Evolutionary conservation across 2,329 filamentous ascomycete genomes (phyloP), one percentile per base, ranked within the genome.

Genomic region (Rugonectria rugulosa): DNA sequence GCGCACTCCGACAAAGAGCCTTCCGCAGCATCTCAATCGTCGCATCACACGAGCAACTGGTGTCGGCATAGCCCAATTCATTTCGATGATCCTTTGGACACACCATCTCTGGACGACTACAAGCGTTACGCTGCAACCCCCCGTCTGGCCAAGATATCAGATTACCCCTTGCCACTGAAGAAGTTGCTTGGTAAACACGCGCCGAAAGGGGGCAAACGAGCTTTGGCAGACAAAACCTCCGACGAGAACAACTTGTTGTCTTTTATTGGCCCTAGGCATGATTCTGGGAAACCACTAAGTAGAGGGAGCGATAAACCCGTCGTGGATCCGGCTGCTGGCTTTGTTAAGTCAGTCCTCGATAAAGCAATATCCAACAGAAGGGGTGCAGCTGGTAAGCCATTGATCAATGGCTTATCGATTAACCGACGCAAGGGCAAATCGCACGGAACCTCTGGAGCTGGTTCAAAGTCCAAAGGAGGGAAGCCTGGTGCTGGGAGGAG

Each of bases 51-150:
- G 1, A 53, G 20, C 24, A 37, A 36, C 10, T 54, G 51, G 51
- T 41, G 43, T 12, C 51, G 43, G 10, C 37, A 41, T n/a, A 21
- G 42, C 9, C 43, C 43, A 5, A 53, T 53, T 5, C 43, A 42
- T 3, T 53, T 53, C 19, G 51, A 53, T 14, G 21, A 20, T 20
- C 15, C 29, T 6, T 14, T 41, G 4, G 24, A 53, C 20, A 37
- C 38, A 6, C 50, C 50, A 10, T 40, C 50, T 7, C 27, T 47
- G 2, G 31, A 20, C 5, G 51, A 53, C 15, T 47, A 53, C 26
- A 12, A 14, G 14, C 43, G 43, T 19, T 31, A 37, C 24, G 29
- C 37, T 9, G 10, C 40, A 6, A 47, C 11, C 8, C 19, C 17
- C 6, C 31, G 8, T 2, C n/a, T 14, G 10, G 14, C 3, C 11